Conservation (phyloP, 164 flowering plant species). For the Vitis cinerea region DNA sequence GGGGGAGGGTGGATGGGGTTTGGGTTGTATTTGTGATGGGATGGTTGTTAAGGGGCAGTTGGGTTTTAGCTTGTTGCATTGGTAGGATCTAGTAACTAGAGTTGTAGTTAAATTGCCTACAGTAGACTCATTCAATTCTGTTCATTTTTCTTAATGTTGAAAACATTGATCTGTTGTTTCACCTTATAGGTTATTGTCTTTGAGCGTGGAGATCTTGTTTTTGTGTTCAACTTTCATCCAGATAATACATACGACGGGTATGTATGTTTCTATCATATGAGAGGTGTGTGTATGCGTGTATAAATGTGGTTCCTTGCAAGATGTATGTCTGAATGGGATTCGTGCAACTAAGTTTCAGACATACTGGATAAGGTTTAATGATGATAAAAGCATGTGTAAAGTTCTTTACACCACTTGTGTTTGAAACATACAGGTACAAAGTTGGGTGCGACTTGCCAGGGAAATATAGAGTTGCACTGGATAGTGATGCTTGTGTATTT, state of each 20-base stretch:
- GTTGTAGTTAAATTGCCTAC: no score
- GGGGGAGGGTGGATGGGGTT: no score
- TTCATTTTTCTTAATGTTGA: not conserved
- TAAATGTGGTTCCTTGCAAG: not conserved
- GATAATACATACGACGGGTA: conserved; percentile 88
- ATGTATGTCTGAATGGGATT: not conserved
- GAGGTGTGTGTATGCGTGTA: not conserved
- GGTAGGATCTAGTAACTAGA: no score
- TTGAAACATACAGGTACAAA: conserved; percentile 61
- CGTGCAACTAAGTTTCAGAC: not conserved
- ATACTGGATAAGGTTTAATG: not conserved
- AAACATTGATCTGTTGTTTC: conserved; percentile 9
- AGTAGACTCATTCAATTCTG: not conserved
- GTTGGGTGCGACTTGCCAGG: conserved; percentile 97
- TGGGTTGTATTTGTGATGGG: no score
- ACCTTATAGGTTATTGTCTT: conserved; percentile 83
- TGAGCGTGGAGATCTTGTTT: conserved; percentile 92
- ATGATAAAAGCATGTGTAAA: not conserved
- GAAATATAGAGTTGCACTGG: conserved; percentile 86
- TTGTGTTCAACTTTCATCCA: conserved; percentile 94
- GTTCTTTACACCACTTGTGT: not conserved
- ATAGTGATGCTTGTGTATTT: conserved; percentile 91
- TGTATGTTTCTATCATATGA: not conserved
- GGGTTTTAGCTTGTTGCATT: no score
- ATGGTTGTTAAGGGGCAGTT: no score